A percentile compares a stretch with the other conserved stretches of the same genome.
phyloP scores from a whole-genome alignment of 176 grass and related monocot genomes.

The Stipa capillata region DNA sequence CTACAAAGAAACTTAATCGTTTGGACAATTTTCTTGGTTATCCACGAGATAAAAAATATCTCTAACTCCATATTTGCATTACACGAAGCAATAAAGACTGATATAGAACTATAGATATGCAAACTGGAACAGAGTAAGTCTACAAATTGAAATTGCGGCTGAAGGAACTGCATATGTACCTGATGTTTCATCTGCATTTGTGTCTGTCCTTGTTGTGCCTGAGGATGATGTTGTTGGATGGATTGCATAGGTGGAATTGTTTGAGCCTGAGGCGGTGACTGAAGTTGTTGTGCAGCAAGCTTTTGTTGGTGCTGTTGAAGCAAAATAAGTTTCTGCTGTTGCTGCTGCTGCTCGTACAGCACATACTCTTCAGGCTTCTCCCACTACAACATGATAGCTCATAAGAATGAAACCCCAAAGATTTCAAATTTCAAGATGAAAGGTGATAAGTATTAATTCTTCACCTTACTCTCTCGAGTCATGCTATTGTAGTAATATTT shows the following conservation, averaged over 20 bases:
- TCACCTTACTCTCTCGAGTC: slow-evolving; percentile 92
- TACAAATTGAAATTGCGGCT: slow-evolving; percentile 26
- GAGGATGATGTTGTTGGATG: slow-evolving; percentile 57
- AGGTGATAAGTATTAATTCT: background rate
- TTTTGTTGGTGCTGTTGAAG: slow-evolving; percentile 96
- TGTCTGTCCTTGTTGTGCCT: slow-evolving; percentile 59
- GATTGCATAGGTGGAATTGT: slow-evolving; percentile 46
- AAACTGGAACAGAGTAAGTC: slow-evolving; percentile 6
- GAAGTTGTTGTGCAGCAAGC: slow-evolving; percentile 71
- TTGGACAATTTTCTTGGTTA: background rate
- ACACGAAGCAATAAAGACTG: background rate
- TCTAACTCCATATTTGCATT: background rate
- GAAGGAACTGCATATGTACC: slow-evolving; percentile 34
- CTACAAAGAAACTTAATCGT: background rate
- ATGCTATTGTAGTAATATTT: slow-evolving; percentile 97
- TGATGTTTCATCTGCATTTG: slow-evolving; percentile 82
- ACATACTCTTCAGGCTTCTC: slow-evolving; percentile 95
- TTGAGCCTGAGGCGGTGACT: slow-evolving; percentile 59
- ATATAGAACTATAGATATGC: background rate
- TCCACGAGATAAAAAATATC: background rate
- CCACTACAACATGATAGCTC: slow-evolving; percentile 50
- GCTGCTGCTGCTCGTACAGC: slow-evolving; percentile 78
- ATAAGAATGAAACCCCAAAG: background rate
- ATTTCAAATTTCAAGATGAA: background rate
- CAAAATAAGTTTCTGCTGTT: slow-evolving; percentile 83